Conservation (phyloP, 1,139 yeast species). For the Candida glucosophila region DNA sequence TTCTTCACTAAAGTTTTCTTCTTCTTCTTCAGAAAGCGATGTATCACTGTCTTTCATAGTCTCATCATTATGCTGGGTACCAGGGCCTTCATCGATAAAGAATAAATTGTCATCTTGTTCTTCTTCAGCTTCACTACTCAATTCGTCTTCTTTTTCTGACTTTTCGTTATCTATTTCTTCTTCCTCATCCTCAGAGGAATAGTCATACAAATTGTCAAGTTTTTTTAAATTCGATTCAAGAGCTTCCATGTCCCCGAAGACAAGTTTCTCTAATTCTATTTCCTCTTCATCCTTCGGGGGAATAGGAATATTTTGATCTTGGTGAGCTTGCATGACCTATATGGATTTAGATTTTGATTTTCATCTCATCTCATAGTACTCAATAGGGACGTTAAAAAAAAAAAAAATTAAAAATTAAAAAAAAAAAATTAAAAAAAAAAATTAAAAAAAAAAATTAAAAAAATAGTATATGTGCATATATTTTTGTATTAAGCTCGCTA, state of each 20-base stretch:
- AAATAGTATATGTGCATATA: too few relatives aligned
- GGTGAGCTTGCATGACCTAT: too few relatives aligned
- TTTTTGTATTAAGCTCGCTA: too few relatives aligned
- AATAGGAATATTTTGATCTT: too few relatives aligned
- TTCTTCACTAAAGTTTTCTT: slow-evolving; percentile 25
- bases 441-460: too few relatives aligned
- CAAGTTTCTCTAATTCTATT: slow-evolving; percentile 65
- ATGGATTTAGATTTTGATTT: too few relatives aligned
- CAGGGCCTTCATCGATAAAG: slow-evolving; percentile 50
- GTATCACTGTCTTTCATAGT: slow-evolving; percentile 27
- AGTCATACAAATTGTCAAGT: slow-evolving; percentile 46
- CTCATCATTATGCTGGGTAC: slow-evolving; percentile 17
- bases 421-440: too few relatives aligned
- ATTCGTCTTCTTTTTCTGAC: slow-evolving; percentile 7
- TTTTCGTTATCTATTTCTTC: slow-evolving; percentile 11
- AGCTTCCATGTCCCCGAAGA: slow-evolving; percentile 82
- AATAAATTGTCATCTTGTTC: slow-evolving; percentile 56
- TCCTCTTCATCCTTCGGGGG: slow-evolving; percentile 85
- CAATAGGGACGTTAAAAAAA: too few relatives aligned
- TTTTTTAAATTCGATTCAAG: slow-evolving; percentile 61
- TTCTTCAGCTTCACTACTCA: slow-evolving; percentile 22
- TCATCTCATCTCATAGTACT: too few relatives aligned
- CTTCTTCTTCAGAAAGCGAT: slow-evolving; percentile 20
- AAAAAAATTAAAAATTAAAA: too few relatives aligned
- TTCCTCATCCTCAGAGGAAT: slow-evolving; percentile 34